Conservation (phyloP, 441 rosid genomes). For the Aleurites moluccanus region DNA sequence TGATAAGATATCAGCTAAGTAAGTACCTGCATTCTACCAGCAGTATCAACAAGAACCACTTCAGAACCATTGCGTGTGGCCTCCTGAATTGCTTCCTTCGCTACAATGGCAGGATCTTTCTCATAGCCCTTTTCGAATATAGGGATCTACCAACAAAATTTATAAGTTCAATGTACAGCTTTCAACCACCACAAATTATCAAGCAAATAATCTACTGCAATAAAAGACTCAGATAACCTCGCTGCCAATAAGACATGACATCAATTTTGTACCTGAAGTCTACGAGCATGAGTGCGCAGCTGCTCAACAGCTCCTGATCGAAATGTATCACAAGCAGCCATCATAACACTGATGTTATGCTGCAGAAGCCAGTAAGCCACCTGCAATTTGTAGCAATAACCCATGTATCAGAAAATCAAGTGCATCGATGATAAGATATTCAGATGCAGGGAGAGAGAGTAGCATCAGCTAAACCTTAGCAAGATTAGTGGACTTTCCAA, state of each 20-base stretch:
- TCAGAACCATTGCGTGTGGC: slow-evolving; percentile 83
- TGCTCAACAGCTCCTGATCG: slow-evolving; percentile 99
- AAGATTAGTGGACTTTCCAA: slow-evolving; percentile 95
- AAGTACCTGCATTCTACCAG: slow-evolving; percentile 95
- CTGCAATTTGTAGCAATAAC: slow-evolving; percentile 33
- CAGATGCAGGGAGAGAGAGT: background rate
- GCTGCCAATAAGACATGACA: background rate
- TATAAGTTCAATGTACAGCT: background rate
- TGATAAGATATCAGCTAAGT: background rate
- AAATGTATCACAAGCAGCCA: slow-evolving; percentile 99
- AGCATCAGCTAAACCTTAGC: slow-evolving; percentile 61
- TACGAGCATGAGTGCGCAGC: slow-evolving; percentile 91
- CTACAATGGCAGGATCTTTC: slow-evolving; percentile 97
- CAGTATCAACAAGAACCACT: slow-evolving; percentile 97
- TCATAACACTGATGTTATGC: slow-evolving; percentile 89
- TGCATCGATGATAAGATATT: background rate
- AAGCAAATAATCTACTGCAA: background rate
- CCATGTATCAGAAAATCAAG: background rate
- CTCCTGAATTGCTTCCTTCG: slow-evolving; percentile 97
- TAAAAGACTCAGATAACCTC: background rate
- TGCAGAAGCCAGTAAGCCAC: slow-evolving; percentile 98
- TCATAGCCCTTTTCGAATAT: slow-evolving; percentile 97
- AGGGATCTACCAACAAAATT: slow-evolving; percentile 55
- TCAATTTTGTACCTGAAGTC: slow-evolving; percentile 69
- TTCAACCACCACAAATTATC: background rate